These are phyloP conservation scores for Phylloporus gajari DNA, from an alignment of 1,284 basidiomycete genomes.

Conservation along the genomic window DNA sequence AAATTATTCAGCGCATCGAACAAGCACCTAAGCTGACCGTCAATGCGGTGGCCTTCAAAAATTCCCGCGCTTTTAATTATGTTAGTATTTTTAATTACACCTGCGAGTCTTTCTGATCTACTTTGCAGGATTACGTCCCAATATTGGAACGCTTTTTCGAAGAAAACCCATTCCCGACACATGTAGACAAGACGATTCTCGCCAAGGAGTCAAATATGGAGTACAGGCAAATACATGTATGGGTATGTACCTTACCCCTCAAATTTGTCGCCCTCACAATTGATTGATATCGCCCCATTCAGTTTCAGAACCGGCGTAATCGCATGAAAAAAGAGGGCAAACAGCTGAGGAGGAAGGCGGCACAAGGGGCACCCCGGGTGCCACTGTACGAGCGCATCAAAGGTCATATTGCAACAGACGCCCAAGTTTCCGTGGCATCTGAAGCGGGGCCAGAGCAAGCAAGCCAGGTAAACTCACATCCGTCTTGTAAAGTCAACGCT, in stretches of 20 bases:
- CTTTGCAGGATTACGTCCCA: constrained; percentile 55
- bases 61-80: constrained; percentile 17
- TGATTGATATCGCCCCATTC: background rate
- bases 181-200: constrained; percentile 53
- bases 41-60: background rate
- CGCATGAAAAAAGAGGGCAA: constrained; percentile 25
- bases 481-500: background rate
- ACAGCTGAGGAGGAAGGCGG: constrained; percentile 8
- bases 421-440: accelerated
- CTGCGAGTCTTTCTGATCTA: accelerated
- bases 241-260: constrained; percentile 53
- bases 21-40: accelerated
- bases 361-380: background rate
- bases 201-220: constrained; percentile 60
- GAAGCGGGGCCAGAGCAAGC: background rate
- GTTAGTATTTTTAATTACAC: background rate
- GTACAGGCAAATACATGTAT: constrained; percentile 65
- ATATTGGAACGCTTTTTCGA: constrained; percentile 62
- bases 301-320: constrained; percentile 39
- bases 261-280: no score
- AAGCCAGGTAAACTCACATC: constrained; percentile 3
- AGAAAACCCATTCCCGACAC: constrained; percentile 60
- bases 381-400: background rate
- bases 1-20: constrained; percentile 5
- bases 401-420: background rate